Conservation (phyloP, 352 stramenopile species). For the Phytophthora citricola region DNA sequence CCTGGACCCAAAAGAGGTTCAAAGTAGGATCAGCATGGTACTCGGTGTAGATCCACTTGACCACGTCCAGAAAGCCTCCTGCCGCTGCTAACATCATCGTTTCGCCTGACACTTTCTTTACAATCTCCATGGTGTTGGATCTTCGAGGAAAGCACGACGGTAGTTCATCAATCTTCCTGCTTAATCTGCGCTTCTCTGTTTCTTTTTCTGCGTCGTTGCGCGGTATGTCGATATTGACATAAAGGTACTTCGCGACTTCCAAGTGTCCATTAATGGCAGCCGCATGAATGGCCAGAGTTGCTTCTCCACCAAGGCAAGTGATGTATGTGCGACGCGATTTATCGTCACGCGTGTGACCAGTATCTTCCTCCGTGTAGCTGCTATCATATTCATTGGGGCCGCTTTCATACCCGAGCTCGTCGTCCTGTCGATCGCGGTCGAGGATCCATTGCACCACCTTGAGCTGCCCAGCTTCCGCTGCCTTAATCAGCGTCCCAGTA, state of each 20-base stretch:
- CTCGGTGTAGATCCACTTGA: too few species aligned
- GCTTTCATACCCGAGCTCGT: too few species aligned
- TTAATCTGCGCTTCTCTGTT: constrained; percentile 5
- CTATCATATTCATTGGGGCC: too few species aligned
- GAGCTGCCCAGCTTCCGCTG: constrained; percentile 15
- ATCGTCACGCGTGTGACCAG: constrained; percentile 2
- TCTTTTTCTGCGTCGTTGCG: background rate
- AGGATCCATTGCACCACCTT: constrained; percentile 19
- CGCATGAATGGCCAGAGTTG: constrained; percentile 20
- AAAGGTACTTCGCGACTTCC: constrained; percentile 25
- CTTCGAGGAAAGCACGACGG: background rate
- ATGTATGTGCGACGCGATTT: constrained; percentile 1
- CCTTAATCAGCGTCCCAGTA: background rate
- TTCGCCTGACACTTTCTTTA: too few species aligned
- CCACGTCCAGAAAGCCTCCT: too few species aligned
- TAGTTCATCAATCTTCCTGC: background rate
- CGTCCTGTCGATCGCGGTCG: constrained; percentile 13
- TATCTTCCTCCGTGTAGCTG: background rate
- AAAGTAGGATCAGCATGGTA: too few species aligned
- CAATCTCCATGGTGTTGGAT: too few species aligned
- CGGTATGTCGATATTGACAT: constrained; percentile 3
- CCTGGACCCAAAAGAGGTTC: too few species aligned
- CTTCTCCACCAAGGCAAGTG: constrained; percentile 18
- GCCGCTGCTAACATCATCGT: too few species aligned
- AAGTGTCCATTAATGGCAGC: constrained; percentile 25